A percentile compares a stretch with the other conserved stretches of the same genome.
Conservation (phyloP, 2,329 filamentous ascomycete species). For the Colletotrichum sp. region DNA sequence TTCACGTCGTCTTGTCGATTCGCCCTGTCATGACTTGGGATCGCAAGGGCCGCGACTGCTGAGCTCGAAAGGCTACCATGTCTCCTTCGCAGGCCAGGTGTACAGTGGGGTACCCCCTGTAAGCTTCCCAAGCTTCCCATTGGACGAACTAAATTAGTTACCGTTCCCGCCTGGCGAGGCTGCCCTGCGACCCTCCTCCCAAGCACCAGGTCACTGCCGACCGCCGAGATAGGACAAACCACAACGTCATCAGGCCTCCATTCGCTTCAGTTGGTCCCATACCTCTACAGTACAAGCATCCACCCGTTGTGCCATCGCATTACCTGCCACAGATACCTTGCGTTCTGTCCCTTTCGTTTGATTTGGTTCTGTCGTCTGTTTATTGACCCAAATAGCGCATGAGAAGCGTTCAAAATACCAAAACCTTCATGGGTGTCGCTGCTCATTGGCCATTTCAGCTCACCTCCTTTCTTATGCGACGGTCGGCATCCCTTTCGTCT, state of each 20-base stretch:
- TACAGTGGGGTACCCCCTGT: slow-evolving; percentile 10
- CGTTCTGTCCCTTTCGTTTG: background rate
- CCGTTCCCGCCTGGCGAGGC: slow-evolving; percentile 17
- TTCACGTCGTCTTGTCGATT: background rate
- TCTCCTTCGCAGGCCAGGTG: slow-evolving; percentile 14
- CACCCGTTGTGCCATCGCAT: background rate
- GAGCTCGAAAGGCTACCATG: slow-evolving; percentile 22
- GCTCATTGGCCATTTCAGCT: background rate
- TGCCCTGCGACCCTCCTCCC: background rate
- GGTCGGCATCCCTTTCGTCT: background rate
- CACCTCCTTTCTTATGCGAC: background rate
- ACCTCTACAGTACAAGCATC: background rate
- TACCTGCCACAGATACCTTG: background rate
- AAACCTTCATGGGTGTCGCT: background rate
- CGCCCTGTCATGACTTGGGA: slow-evolving; percentile 20
- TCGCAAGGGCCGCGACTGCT: background rate
- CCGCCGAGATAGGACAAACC: background rate
- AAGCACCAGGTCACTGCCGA: background rate
- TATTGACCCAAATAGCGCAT: background rate
- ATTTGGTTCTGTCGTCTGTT: background rate
- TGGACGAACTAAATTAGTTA: slow-evolving; percentile 7
- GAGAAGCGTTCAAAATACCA: background rate
- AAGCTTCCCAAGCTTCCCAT: slow-evolving; percentile 19
- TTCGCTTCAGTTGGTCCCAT: background rate
- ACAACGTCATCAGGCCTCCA: slow-evolving; percentile 11